Evolutionary conservation across 83 land plant species (phyloP).

Genomic region (Picea abies): DNA sequence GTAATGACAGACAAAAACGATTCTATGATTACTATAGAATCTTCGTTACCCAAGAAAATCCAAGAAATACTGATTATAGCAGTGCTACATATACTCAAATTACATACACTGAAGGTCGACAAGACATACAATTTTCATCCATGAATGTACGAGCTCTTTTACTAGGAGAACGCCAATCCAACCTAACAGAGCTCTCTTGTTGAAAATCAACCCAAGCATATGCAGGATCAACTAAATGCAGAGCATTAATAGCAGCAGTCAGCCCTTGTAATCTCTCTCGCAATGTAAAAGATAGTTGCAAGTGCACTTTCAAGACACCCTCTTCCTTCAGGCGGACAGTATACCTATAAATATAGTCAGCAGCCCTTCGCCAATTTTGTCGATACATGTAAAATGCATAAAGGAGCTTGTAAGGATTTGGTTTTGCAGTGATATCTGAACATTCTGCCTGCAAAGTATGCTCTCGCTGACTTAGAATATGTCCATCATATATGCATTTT

Average conservation of each 20-base stretch:
- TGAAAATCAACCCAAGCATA: conserved; percentile 82
- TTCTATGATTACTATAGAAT: too few species aligned
- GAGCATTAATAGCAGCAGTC: conserved; percentile 82
- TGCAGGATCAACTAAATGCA: conserved; percentile 77
- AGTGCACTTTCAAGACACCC: conserved; percentile 21
- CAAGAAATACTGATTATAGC: too few species aligned
- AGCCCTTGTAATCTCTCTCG: conserved; percentile 71
- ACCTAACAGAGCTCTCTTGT: conserved; percentile 12
- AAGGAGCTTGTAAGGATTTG: conserved; percentile 75
- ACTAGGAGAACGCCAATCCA: conserved; percentile 31
- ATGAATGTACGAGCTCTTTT: conserved; percentile 50
- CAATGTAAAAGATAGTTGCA: conserved; percentile 26
- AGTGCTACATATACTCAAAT: neutral
- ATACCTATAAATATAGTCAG: conserved; percentile 77
- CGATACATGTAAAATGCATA: conserved; percentile 84
- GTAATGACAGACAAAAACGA: too few species aligned
- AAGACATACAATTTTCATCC: conserved; percentile 32
- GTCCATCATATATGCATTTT: neutral
- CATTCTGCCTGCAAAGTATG: conserved; percentile 78
- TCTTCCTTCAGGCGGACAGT: conserved; percentile 57
- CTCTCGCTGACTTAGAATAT: neutral
- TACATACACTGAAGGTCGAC: neutral
- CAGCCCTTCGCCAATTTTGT: conserved; percentile 83
- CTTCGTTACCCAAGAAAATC: too few species aligned
- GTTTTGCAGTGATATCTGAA: conserved; percentile 73